Percentiles rank a stretch among this genome's conserved stretches.
Conservation (phyloP, 108 stramenopile species). For the Cyclostephanos tholiformis region DNA sequence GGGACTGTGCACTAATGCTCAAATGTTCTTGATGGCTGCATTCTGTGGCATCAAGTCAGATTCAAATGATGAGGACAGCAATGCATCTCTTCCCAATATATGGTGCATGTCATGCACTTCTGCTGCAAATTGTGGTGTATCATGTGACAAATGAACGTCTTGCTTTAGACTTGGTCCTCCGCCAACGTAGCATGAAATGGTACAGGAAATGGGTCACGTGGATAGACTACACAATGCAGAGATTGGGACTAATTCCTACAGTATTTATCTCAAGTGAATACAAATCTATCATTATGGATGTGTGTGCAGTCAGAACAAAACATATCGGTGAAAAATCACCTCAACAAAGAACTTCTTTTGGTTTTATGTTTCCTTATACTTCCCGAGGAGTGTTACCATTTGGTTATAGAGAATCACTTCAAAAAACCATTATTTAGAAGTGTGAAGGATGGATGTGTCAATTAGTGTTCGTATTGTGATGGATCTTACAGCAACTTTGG, state of each 20-base stretch:
- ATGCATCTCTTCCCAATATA: not conserved
- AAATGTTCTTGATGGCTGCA: conserved; percentile 14
- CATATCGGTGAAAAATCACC: not conserved
- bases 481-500: not conserved
- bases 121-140: not conserved
- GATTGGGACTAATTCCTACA: not conserved
- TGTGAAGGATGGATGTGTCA: not conserved
- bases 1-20: conserved; percentile 14
- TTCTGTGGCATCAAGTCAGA: not conserved
- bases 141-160: not conserved
- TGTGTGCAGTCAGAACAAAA: not conserved
- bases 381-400: not conserved
- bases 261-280: not conserved
- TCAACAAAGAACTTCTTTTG: not conserved
- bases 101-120: conserved; percentile 1
- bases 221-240: not conserved
- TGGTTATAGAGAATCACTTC: not conserved
- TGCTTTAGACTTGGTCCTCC: not conserved
- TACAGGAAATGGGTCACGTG: not conserved
- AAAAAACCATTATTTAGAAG: not conserved
- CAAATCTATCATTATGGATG: not conserved
- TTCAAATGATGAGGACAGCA: too few species aligned
- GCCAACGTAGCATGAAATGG: conserved; percentile 1
- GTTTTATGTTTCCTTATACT: not conserved
- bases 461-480: not conserved